phyloP scores from a whole-genome alignment of 495 filamentous ascomycete species.

The Annulohypoxylon moriforme region DNA sequence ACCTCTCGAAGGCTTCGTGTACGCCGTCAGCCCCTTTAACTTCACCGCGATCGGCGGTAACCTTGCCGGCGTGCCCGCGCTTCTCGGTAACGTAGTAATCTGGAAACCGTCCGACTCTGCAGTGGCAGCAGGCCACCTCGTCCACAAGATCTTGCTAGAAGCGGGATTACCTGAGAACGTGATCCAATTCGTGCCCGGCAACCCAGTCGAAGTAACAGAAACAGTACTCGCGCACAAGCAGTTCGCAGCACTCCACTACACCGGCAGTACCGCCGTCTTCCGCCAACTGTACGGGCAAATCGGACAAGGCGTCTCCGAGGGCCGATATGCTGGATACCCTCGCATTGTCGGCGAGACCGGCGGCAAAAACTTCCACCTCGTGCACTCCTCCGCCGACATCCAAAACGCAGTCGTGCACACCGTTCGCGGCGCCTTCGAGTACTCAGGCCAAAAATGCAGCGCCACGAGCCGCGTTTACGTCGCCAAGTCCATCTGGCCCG shows the following conservation, averaged over 20 bases:
- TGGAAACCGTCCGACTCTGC: conserved; percentile 89
- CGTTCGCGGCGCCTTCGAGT: conserved; percentile 88
- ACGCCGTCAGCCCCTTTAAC: conserved; percentile 88
- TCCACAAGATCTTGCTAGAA: conserved; percentile 89
- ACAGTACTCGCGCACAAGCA: conserved; percentile 74
- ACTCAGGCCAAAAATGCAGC: conserved; percentile 90
- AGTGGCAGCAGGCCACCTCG: conserved; percentile 76
- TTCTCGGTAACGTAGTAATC: conserved; percentile 87
- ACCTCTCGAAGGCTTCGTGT: conserved; percentile 88
- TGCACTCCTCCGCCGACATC: conserved; percentile 79
- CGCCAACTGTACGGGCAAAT: conserved; percentile 78
- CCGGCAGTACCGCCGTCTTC: conserved; percentile 85
- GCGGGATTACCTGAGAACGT: conserved; percentile 83
- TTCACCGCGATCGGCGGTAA: conserved; percentile 89
- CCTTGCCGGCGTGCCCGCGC: conserved; percentile 75
- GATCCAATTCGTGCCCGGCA: conserved; percentile 84
- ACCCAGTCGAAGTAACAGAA: conserved; percentile 78
- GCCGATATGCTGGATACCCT: conserved; percentile 78
- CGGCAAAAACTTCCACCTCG: conserved; percentile 91
- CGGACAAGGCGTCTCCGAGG: conserved; percentile 73
- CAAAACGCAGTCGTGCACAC: conserved; percentile 82
- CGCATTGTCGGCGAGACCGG: conserved; percentile 88
- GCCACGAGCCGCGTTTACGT: conserved; percentile 83
- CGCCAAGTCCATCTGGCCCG: conserved; percentile 73
- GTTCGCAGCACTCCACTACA: conserved; percentile 83